Percentiles rank a stretch among this genome's conserved stretches.
phyloP scores from a whole-genome alignment of 345 rosid species.

The Salix suchowensis region DNA sequence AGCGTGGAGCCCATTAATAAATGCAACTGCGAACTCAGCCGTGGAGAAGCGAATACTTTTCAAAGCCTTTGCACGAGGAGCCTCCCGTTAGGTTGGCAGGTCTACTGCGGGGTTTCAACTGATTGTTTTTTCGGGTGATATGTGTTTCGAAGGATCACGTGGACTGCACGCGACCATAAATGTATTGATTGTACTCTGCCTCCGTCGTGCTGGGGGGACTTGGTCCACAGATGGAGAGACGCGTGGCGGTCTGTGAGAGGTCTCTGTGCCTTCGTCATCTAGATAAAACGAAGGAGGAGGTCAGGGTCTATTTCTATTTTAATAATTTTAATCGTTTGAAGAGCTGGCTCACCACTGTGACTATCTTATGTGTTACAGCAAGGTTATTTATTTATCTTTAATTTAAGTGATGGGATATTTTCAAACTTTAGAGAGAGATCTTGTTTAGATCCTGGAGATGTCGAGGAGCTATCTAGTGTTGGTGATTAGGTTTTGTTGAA shows the following conservation, averaged over 20 bases:
- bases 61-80: constrained; percentile 16
- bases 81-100: not conserved
- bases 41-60: constrained; percentile 7
- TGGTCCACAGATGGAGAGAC: not conserved
- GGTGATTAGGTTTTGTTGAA: not conserved
- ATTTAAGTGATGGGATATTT: too few species aligned
- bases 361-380: too few species aligned
- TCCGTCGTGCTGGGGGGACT: not conserved
- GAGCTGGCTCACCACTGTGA: too few species aligned
- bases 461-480: not conserved
- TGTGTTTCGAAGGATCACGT: constrained; percentile 19
- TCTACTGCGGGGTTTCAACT: constrained; percentile 5
- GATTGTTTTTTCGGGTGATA: not conserved
- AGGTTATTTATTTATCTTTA: too few species aligned
- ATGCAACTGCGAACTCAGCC: constrained; percentile 14
- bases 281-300: not conserved
- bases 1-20: constrained; percentile 9
- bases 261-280: not conserved
- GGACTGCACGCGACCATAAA: constrained; percentile 16
- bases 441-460: not conserved
- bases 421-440: not conserved
- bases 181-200: not conserved
- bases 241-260: not conserved
- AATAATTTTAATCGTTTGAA: too few species aligned
- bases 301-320: not conserved